phyloP scores from a whole-genome alignment of 1,139 yeast genomes.

The Candida sanyaensis region DNA sequence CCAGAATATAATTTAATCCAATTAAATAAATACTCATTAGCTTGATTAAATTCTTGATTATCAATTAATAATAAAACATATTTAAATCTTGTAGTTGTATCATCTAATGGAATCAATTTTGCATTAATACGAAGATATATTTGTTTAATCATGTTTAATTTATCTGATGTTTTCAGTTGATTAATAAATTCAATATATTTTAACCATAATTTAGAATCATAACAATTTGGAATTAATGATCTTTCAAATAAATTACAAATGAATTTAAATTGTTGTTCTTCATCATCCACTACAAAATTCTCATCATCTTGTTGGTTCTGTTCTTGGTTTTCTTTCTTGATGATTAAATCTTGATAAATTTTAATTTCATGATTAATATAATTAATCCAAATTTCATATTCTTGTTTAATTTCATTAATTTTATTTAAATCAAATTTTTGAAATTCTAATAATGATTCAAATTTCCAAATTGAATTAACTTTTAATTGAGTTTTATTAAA shows the following conservation, averaged over 20 bases:
- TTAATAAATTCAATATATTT: conserved; percentile 50
- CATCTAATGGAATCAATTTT: conserved; percentile 45
- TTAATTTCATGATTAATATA: conserved; percentile 51
- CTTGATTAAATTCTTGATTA: conserved; percentile 20
- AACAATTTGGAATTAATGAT: conserved; percentile 59
- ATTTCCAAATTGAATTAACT: conserved; percentile 62
- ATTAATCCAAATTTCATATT: conserved; percentile 48
- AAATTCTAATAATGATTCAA: conserved; percentile 52
- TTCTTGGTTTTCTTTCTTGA: no score
- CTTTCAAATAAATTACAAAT: conserved; percentile 55
- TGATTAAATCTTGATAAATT: neutral
- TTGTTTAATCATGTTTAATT: conserved; percentile 24
- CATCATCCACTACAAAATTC: neutral
- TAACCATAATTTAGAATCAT: conserved; percentile 55
- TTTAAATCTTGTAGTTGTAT: conserved; percentile 37
- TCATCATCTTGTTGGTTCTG: neutral
- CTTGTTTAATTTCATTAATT: conserved; percentile 26
- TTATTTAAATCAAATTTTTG: conserved; percentile 42
- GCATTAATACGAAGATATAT: conserved; percentile 47
- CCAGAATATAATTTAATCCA: conserved; percentile 24
- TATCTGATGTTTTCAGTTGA: conserved; percentile 15
- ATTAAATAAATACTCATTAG: conserved; percentile 32
- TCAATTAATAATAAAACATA: conserved; percentile 38
- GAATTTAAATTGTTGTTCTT: conserved; percentile 10
- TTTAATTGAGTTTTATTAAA: conserved; percentile 48